phyloP scores from a whole-genome alignment of 1,139 yeast species.

The Suhomyces bokatorum region DNA sequence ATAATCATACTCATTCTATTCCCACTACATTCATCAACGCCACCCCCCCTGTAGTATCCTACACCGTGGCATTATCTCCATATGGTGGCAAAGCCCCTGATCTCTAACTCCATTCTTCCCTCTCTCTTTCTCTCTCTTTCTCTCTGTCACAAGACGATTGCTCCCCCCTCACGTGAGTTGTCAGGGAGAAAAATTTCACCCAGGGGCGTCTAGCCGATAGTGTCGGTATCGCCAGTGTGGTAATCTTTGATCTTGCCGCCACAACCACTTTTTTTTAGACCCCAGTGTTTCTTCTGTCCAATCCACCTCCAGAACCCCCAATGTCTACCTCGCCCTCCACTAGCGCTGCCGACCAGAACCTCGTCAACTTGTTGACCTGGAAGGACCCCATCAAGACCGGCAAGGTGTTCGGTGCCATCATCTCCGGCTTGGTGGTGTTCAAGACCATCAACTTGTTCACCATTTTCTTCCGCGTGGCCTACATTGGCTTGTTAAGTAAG shows the following conservation, averaged over 20 bases:
- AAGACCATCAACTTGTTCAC: constrained; percentile 73
- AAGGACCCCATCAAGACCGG: constrained; percentile 78
- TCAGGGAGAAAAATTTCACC: constrained; percentile 13
- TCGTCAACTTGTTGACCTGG: constrained; percentile 66
- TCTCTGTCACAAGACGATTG: constrained; percentile 11
- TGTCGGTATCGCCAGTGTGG: constrained; percentile 7
- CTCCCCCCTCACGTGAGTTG: constrained; percentile 11
- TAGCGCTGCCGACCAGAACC: constrained; percentile 11
- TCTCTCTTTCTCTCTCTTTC: neutral
- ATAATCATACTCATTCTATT: no score
- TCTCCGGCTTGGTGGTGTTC: constrained; percentile 59
- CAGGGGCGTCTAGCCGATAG: constrained; percentile 14
- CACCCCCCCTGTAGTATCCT: no score
- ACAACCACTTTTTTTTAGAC: constrained; percentile 1
- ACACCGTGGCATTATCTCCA: no score
- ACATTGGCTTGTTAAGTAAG: constrained; percentile 48
- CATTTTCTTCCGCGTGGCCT: constrained; percentile 58
- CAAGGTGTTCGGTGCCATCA: constrained; percentile 66
- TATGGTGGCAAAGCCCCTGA: no score
- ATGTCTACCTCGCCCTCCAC: constrained; percentile 17
- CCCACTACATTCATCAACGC: no score
- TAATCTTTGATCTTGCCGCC: constrained; percentile 5
- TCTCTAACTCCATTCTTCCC: neutral
- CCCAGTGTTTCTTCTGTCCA: neutral
- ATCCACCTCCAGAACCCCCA: constrained; percentile 1